Conservation (phyloP, 768 basidiomycete genomes). For the Leccinum variicolor region DNA sequence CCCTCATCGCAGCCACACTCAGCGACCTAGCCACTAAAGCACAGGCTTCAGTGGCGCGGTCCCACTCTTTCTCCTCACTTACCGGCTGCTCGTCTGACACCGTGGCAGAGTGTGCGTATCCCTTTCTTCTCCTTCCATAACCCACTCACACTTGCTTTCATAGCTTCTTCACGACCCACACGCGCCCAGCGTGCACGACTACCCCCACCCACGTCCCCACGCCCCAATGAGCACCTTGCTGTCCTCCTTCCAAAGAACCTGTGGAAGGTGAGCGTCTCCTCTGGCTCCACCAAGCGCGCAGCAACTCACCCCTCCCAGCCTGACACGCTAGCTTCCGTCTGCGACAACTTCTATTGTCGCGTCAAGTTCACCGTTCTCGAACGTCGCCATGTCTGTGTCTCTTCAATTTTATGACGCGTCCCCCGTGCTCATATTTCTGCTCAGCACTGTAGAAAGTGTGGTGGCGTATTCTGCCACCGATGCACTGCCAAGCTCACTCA, state of each 20-base stretch:
- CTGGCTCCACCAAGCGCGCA: background rate
- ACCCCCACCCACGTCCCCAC: constrained; percentile 19
- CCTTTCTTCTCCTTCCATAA: background rate
- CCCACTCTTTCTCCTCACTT: constrained; percentile 3
- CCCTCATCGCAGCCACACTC: constrained; percentile 23
- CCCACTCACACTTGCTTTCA: background rate
- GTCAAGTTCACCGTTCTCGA: constrained; percentile 64
- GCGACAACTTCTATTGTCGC: constrained; percentile 74
- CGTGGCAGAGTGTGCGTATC: constrained; percentile 15
- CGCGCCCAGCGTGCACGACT: constrained; percentile 16
- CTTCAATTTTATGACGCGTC: background rate
- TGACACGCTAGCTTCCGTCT: constrained; percentile 56
- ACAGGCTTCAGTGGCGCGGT: constrained; percentile 16
- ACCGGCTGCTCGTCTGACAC: constrained; percentile 13
- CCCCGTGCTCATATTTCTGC: constrained; percentile 18
- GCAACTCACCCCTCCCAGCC: constrained; percentile 39
- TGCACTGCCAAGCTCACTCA: constrained; percentile 60
- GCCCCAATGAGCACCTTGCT: constrained; percentile 70
- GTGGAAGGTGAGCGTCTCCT: constrained; percentile 60
- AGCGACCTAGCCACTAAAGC: constrained; percentile 28
- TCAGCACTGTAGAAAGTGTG: constrained; percentile 83
- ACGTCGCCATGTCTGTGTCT: constrained; percentile 64
- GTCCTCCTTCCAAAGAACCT: constrained; percentile 64
- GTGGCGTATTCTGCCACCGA: constrained; percentile 66
- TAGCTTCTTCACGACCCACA: constrained; percentile 24